Evolutionary conservation across 2,329 filamentous ascomycete genomes (phyloP), one percentile per base, ranked within the genome.

Genomic region (Neonectria sp.): DNA sequence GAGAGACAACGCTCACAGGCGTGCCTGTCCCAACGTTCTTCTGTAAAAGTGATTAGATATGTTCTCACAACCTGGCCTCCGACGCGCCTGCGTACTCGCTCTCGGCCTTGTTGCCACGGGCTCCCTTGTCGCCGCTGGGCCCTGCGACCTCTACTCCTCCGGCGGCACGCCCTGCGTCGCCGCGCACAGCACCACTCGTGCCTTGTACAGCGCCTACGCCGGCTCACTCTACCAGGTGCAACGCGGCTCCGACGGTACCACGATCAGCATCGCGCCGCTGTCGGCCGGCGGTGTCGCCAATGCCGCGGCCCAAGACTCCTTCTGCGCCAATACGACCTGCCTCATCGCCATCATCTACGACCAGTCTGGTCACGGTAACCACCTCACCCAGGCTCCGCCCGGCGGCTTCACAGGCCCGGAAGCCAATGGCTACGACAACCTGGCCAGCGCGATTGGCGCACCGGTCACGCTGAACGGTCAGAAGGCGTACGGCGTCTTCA

Each of bases 321-420:
- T 92, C 78, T 92, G 90, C 72, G 77, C 82, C 11, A 77, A 81
- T 55, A 91, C 89, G 0, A 91, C 88, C 13, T 92, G 90, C 73
- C 80, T 90, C 27, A 91, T 92, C 75, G 86, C 85, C 1, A 83
- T 88, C 71, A 90, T 91, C 60, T 92, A 92, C 75, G 90, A 92
- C 76, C 90, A 92, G 78, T 90, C 90, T 13, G 89, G 89, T 60
- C 79, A 78, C 2, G 83, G 83, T 1, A 92, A 92, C 68, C 87
- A 92, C 72, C 87, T 92, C 3, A 90, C 86, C 0, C 89, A 89
- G 69, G 90, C 90, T 2, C 75, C 76, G 13, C 87, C 88, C 0
- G 85, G 86, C 0, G 90, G 89, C 1, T 90, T 88, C 71, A 78
- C 73, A 0, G 90, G 90, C 11, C 89, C 89, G 0, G 87, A 88